phyloP scores from a whole-genome alignment of 2,329 filamentous ascomycete species.

The Tolypocladium nubicola region DNA sequence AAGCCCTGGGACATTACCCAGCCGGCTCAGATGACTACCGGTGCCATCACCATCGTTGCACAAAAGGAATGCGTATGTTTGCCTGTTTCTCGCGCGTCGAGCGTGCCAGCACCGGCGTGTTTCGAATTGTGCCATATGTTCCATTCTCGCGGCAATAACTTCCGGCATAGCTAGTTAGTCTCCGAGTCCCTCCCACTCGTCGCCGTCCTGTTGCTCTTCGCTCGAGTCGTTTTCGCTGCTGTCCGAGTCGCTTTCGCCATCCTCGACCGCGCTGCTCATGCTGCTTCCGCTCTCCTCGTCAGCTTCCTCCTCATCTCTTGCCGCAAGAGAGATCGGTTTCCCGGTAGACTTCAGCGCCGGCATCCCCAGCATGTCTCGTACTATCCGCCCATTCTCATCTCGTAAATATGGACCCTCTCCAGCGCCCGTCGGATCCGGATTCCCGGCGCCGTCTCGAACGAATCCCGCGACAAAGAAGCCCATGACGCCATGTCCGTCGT shows the following conservation, averaged over 20 bases:
- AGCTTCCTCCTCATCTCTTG: slow-evolving; percentile 7
- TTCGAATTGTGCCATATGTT: not conserved
- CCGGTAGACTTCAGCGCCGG: slow-evolving; percentile 26
- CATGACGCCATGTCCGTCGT: slow-evolving; percentile 75
- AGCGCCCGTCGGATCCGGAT: slow-evolving; percentile 2
- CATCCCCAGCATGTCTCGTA: slow-evolving; percentile 28
- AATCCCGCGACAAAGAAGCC: slow-evolving; percentile 95
- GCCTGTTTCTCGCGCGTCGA: not conserved
- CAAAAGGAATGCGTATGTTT: not conserved
- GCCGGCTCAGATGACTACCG: not conserved
- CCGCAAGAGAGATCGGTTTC: slow-evolving; percentile 14
- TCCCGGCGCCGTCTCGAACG: slow-evolving; percentile 26
- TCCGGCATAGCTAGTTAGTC: slow-evolving; percentile 6
- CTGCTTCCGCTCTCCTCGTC: slow-evolving; percentile 11
- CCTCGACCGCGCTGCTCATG: slow-evolving; percentile 10
- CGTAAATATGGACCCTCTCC: slow-evolving; percentile 40
- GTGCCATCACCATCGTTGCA: not conserved
- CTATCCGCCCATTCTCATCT: slow-evolving; percentile 43
- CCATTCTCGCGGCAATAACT: not conserved
- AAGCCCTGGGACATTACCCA: not conserved
- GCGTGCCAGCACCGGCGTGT: not conserved
- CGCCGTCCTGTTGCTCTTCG: slow-evolving; percentile 3
- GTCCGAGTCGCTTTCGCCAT: slow-evolving; percentile 4
- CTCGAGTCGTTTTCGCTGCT: slow-evolving; percentile 6
- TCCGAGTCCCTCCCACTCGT: slow-evolving; percentile 9